Evolutionary conservation across 1,284 basidiomycete species (phyloP).

Genomic region (Gomphus sp.): DNA sequence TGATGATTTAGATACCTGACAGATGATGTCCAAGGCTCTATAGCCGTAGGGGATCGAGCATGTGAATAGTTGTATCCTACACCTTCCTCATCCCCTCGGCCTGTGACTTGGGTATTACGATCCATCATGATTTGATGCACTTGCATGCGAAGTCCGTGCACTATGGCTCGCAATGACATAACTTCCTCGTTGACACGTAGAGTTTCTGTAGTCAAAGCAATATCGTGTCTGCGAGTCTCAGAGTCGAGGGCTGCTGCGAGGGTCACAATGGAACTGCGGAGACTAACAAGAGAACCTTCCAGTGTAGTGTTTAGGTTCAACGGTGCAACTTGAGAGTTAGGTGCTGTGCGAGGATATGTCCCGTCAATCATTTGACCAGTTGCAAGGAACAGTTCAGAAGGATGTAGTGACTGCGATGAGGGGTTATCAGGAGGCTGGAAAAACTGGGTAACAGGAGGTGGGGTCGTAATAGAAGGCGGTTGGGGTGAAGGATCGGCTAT

Average conservation of each 20-base stretch:
- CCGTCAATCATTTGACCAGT: slow-evolving; percentile 2
- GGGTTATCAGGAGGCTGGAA: slow-evolving; percentile 4
- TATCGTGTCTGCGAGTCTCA: slow-evolving; percentile 51
- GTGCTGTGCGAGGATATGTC: slow-evolving; percentile 13
- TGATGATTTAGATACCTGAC: slow-evolving; percentile 14
- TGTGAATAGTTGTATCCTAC: background rate
- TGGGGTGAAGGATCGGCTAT: slow-evolving; percentile 10
- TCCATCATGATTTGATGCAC: slow-evolving; percentile 66
- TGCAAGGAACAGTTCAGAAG: background rate
- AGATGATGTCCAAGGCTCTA: slow-evolving; percentile 11
- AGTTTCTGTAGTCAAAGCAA: slow-evolving; percentile 61
- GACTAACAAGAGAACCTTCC: slow-evolving; percentile 45
- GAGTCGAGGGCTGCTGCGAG: slow-evolving; percentile 56
- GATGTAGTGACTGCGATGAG: background rate
- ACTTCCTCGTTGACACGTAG: slow-evolving; percentile 71
- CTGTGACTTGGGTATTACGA: slow-evolving; percentile 45
- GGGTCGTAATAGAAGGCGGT: background rate
- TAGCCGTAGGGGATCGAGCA: background rate
- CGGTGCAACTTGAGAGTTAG: slow-evolving; percentile 39
- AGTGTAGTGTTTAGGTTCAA: slow-evolving; percentile 50
- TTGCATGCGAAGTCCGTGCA: slow-evolving; percentile 78
- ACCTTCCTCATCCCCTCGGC: slow-evolving; percentile 18
- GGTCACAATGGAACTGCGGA: slow-evolving; percentile 52
- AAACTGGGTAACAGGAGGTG: background rate
- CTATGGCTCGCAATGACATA: slow-evolving; percentile 57